Conservation (phyloP, 2,329 filamentous ascomycete species). For the Thermoascus crustaceus region DNA sequence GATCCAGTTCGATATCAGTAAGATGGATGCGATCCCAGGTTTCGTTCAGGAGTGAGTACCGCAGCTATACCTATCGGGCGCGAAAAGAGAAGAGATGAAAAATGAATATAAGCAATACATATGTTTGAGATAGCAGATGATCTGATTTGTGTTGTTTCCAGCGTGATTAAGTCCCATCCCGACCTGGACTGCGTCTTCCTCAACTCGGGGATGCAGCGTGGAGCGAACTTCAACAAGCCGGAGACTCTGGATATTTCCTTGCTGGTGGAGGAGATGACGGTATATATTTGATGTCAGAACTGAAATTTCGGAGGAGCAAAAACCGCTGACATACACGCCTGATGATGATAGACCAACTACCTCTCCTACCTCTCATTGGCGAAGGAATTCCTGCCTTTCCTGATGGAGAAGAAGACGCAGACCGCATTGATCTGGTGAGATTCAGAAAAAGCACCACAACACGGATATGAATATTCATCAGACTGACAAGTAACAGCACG, state of each 20-base stretch:
- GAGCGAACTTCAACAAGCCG: conserved; percentile 43
- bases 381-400: conserved; percentile 42
- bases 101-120: background rate
- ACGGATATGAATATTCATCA: too few relatives aligned
- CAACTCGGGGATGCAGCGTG: conserved; percentile 47
- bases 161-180: conserved; percentile 35
- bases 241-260: conserved; percentile 38
- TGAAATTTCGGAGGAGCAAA: too few relatives aligned
- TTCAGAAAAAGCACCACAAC: conserved; percentile 2
- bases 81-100: too few relatives aligned
- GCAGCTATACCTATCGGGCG: too few relatives aligned
- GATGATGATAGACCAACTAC: conserved; percentile 37
- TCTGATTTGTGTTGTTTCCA: conserved; percentile 6
- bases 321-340: too few relatives aligned
- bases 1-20: conserved; percentile 44
- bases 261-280: conserved; percentile 38
- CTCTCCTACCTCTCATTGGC: conserved; percentile 42
- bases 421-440: conserved; percentile 33
- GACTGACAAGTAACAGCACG: conserved; percentile 21
- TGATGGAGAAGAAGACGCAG: conserved; percentile 38
- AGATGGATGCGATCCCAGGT: conserved; percentile 36
- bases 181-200: conserved; percentile 47
- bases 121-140: conserved; percentile 8
- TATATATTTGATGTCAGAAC: too few relatives aligned
- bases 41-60: conserved; percentile 3